phyloP scores from a whole-genome alignment of 1,284 basidiomycete genomes.

The Entoloma clypeatum region DNA sequence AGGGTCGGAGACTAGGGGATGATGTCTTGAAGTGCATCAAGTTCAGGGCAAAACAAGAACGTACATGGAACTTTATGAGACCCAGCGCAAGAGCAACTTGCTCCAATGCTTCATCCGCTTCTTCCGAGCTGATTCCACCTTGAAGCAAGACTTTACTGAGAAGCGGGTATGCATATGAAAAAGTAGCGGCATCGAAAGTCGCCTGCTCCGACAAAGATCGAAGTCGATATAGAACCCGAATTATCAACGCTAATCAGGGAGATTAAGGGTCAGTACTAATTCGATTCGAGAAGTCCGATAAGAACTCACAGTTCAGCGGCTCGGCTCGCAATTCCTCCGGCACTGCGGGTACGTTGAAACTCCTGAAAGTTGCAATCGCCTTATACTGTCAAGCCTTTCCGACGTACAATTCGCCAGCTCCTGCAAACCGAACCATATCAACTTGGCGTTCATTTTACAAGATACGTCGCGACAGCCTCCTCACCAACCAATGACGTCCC shows the following conservation, averaged over 20 bases:
- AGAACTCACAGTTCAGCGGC: conserved; percentile 56
- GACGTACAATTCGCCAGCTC: conserved; percentile 64
- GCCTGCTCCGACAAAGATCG: conserved; percentile 80
- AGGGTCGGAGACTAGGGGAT: conserved; percentile 52
- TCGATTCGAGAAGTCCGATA: conserved; percentile 10
- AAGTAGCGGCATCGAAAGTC: conserved; percentile 83
- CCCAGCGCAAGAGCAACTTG: conserved; percentile 85
- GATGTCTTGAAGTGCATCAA: background rate
- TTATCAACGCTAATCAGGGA: conserved; percentile 56
- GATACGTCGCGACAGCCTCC: conserved; percentile 70
- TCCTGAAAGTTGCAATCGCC: conserved; percentile 75
- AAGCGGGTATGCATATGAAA: conserved; percentile 80
- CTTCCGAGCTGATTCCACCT: conserved; percentile 70
- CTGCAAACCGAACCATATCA: conserved; percentile 32
- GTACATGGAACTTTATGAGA: conserved; percentile 83
- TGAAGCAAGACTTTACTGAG: conserved; percentile 66
- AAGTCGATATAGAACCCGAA: conserved; percentile 86
- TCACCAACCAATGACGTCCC: conserved; percentile 59
- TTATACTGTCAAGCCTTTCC: conserved; percentile 64
- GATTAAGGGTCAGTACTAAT: conserved; percentile 2
- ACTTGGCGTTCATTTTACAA: conserved; percentile 42
- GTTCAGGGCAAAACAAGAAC: conserved; percentile 19
- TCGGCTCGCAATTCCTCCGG: conserved; percentile 76
- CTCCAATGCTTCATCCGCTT: conserved; percentile 81
- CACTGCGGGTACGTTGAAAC: conserved; percentile 60